Evolutionary conservation across 305 asterid species (phyloP).

Genomic region (Lippia alba): DNA sequence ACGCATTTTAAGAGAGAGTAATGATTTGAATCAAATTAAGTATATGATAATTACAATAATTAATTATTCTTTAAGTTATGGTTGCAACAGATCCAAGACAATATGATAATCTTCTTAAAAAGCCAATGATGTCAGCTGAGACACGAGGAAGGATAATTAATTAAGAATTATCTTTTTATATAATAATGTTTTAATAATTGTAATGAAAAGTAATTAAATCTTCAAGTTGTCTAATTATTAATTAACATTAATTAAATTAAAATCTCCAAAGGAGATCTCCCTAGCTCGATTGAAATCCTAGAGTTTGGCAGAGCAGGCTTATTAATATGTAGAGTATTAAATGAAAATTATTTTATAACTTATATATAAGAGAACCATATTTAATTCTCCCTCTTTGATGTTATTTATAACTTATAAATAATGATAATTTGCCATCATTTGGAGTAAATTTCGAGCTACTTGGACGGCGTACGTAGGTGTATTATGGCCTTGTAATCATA

Average conservation of each 20-base stretch:
- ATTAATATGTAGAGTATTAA: too few species aligned
- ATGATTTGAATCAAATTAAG: not conserved
- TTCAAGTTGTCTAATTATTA: too few species aligned
- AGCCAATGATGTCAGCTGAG: not conserved
- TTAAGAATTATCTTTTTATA: not conserved
- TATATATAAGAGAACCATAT: not conserved
- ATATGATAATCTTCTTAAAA: not conserved
- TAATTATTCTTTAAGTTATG: not conserved
- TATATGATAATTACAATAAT: not conserved
- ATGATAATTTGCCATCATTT: too few species aligned
- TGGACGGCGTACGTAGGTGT: not conserved
- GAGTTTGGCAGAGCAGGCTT: too few species aligned
- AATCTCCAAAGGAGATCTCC: too few species aligned
- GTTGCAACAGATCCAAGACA: not conserved
- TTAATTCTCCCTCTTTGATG: not conserved
- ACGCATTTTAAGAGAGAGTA: not conserved
- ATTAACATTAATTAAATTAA: too few species aligned
- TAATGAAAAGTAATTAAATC: too few species aligned
- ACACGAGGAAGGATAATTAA: not conserved
- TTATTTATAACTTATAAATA: too few species aligned
- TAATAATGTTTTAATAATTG: not conserved
- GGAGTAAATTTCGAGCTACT: too few species aligned
- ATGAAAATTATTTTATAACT: too few species aligned
- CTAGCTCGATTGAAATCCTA: too few species aligned
- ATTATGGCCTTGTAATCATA: not conserved